Percentiles rank a stretch among this genome's conserved stretches.
Evolutionary conservation across 108 stramenopile species (phyloP).

Genomic region (Fistulifera solaris): DNA sequence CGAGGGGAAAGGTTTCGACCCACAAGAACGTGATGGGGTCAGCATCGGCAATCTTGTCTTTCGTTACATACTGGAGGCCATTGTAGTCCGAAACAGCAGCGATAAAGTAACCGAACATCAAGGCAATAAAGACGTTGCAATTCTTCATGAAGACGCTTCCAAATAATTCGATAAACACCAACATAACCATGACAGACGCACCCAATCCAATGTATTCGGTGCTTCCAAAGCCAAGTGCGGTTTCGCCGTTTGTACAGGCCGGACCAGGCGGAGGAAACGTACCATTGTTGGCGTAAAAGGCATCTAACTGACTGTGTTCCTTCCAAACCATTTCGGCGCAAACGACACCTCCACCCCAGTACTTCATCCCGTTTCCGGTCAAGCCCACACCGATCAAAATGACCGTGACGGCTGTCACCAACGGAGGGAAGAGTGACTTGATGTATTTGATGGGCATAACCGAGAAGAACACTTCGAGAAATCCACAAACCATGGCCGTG

Average conservation of each 20-base stretch:
- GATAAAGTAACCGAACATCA: slow-evolving; percentile 39
- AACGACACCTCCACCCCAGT: slow-evolving; percentile 78
- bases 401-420: slow-evolving; percentile 61
- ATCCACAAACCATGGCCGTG: slow-evolving; percentile 55
- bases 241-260: slow-evolving; percentile 32
- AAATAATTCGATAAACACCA: slow-evolving; percentile 36
- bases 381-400: slow-evolving; percentile 76
- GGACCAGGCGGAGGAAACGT: slow-evolving; percentile 25
- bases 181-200: slow-evolving; percentile 33
- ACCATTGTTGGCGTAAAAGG: slow-evolving; percentile 11
- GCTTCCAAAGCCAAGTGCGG: slow-evolving; percentile 29
- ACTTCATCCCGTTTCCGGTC: slow-evolving; percentile 76
- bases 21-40: slow-evolving; percentile 34
- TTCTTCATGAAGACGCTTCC: slow-evolving; percentile 59
- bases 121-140: slow-evolving; percentile 49
- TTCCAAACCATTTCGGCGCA: slow-evolving; percentile 67
- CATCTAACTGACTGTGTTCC: slow-evolving; percentile 27
- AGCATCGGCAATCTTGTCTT: slow-evolving; percentile 14
- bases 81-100: slow-evolving; percentile 22
- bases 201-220: slow-evolving; percentile 59
- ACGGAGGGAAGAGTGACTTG: slow-evolving; percentile 57
- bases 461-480: slow-evolving; percentile 48
- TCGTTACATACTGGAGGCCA: slow-evolving; percentile 17
- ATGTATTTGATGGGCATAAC: slow-evolving; percentile 35
- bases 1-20: slow-evolving; percentile 36